Evolutionary conservation across 2,329 filamentous ascomycete genomes (phyloP).

Genomic region (Aureobasidium sp.): DNA sequence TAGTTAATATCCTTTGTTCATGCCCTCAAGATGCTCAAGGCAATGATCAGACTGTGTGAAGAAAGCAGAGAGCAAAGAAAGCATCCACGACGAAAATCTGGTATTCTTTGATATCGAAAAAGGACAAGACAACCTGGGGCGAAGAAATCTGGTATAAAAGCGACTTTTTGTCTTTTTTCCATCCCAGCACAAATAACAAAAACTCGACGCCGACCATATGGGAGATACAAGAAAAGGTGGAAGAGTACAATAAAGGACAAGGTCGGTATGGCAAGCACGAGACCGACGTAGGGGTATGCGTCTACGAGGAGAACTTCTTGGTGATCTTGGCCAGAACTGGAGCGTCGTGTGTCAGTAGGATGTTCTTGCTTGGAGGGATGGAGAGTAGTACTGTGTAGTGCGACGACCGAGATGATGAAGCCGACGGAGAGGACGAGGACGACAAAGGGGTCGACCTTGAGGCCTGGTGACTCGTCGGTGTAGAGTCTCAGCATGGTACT

Average conservation of each 20-base stretch:
- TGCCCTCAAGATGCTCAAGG: neutral
- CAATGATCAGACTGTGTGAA: neutral
- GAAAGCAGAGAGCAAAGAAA: neutral
- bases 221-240: constrained; percentile 1
- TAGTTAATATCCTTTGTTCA: neutral
- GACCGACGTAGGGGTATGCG: neutral
- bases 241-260: neutral
- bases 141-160: constrained; percentile 4
- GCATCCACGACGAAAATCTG: neutral
- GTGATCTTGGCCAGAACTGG: constrained; percentile 92
- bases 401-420: constrained; percentile 98
- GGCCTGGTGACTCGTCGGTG: constrained; percentile 93
- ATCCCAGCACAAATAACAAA: neutral
- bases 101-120: constrained; percentile 7
- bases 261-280: constrained; percentile 1
- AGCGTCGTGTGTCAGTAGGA: neutral
- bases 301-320: constrained; percentile 64
- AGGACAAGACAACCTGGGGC: neutral
- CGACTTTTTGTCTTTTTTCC: constrained; percentile 10
- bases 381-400: constrained; percentile 76
- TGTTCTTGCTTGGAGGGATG: constrained; percentile 16
- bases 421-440: constrained; percentile 92
- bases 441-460: constrained; percentile 97
- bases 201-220: constrained; percentile 12
- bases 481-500: constrained; percentile 98